Conservation (phyloP, 2,329 filamentous ascomycete genomes). For the Clarireedia sp. region DNA sequence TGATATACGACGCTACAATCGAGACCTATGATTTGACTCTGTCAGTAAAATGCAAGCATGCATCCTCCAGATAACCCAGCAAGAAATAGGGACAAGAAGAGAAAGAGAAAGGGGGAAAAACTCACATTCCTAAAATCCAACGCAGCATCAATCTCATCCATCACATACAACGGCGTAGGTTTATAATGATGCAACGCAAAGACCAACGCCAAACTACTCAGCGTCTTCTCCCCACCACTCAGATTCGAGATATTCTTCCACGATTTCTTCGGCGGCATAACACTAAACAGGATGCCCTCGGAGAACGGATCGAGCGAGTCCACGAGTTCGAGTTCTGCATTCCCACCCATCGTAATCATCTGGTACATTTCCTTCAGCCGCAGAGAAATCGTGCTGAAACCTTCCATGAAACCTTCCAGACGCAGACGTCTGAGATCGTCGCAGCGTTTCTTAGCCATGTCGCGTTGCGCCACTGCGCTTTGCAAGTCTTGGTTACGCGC, state of each 20-base stretch:
- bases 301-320: slow-evolving; percentile 95
- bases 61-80: background rate
- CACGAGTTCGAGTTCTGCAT: slow-evolving; percentile 93
- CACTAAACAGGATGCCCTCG: slow-evolving; percentile 92
- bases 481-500: slow-evolving; percentile 77
- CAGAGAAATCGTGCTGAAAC: slow-evolving; percentile 87
- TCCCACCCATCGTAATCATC: slow-evolving; percentile 99
- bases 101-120: slow-evolving; percentile 22
- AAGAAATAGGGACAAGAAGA: too few species aligned
- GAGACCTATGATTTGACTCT: slow-evolving; percentile 50
- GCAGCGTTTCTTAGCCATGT: slow-evolving; percentile 82
- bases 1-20: slow-evolving; percentile 98
- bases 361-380: slow-evolving; percentile 99
- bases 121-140: slow-evolving; percentile 95
- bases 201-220: slow-evolving; percentile 88
- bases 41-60: slow-evolving; percentile 7
- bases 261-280: slow-evolving; percentile 99
- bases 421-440: slow-evolving; percentile 86
- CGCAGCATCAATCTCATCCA: slow-evolving; percentile 99
- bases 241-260: slow-evolving; percentile 99
- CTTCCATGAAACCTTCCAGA: slow-evolving; percentile 96
- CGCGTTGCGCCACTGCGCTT: slow-evolving; percentile 67
- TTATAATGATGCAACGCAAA: slow-evolving; percentile 98
- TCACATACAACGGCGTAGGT: slow-evolving; percentile 94
- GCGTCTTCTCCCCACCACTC: slow-evolving; percentile 92